Evolutionary conservation across 345 rosid genomes (phyloP).

Genomic region (Eutrema japonicum): DNA sequence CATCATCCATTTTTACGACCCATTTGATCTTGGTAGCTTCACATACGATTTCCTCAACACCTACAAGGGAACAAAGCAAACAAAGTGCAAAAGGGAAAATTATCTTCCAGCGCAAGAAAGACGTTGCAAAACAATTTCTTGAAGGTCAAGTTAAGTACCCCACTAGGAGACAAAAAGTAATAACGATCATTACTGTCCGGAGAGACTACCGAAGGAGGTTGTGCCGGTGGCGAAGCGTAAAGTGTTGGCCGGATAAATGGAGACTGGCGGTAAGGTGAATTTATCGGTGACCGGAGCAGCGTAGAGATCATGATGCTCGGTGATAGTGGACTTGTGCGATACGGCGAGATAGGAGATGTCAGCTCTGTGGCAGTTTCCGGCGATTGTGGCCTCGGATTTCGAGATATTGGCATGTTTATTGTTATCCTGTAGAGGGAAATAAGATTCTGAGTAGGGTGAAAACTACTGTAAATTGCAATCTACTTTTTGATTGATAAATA

Average conservation of each 20-base stretch:
- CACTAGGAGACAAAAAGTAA: constrained; percentile 43
- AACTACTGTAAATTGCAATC: neutral
- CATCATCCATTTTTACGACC: neutral
- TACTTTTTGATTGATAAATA: neutral
- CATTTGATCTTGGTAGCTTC: constrained; percentile 43
- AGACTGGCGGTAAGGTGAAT: constrained; percentile 50
- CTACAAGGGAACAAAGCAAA: constrained; percentile 40
- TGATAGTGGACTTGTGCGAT: constrained; percentile 51
- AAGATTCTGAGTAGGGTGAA: neutral
- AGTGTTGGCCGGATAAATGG: constrained; percentile 57
- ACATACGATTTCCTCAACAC: constrained; percentile 55
- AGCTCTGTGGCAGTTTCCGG: constrained; percentile 49
- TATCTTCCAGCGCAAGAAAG: constrained; percentile 13
- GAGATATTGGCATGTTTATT: constrained; percentile 53
- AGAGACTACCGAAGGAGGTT: constrained; percentile 39
- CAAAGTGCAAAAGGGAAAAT: neutral
- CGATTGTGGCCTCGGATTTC: constrained; percentile 47
- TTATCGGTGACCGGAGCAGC: constrained; percentile 57
- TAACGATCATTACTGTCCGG: constrained; percentile 29
- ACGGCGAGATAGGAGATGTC: constrained; percentile 55
- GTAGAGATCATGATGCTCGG: constrained; percentile 51
- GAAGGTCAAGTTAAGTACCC: constrained; percentile 39
- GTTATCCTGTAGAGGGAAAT: constrained; percentile 48
- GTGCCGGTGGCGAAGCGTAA: constrained; percentile 53
- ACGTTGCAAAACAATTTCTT: neutral